Conservation (phyloP, 2,329 filamentous ascomycete species). For the Hysterium pulicare region DNA sequence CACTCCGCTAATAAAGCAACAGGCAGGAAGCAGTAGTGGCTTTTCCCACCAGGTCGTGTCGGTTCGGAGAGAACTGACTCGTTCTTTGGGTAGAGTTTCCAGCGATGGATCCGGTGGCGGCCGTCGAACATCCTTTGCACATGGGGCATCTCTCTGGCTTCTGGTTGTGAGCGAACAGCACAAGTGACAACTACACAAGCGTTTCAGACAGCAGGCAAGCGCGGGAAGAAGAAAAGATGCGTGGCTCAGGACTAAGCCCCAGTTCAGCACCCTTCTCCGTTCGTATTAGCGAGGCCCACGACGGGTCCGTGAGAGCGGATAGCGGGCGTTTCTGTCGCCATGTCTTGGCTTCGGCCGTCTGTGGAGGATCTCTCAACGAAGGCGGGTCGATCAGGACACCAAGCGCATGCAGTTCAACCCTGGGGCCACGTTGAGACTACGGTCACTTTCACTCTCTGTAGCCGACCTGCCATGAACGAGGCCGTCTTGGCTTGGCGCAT, state of each 20-base stretch:
- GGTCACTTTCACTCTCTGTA: conserved; percentile 15
- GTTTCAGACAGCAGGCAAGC: conserved; percentile 34
- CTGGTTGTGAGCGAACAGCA: too few relatives aligned
- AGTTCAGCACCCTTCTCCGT: conserved; percentile 30
- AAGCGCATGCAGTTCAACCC: conserved; percentile 39
- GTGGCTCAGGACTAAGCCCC: conserved; percentile 25
- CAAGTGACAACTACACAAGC: conserved; percentile 4
- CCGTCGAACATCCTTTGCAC: not conserved
- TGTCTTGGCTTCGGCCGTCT: conserved; percentile 33
- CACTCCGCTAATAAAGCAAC: too few relatives aligned
- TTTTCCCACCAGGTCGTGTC: too few relatives aligned
- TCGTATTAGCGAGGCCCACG: conserved; percentile 23
- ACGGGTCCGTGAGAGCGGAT: conserved; percentile 27
- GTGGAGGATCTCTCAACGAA: conserved; percentile 34
- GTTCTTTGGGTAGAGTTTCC: not conserved
- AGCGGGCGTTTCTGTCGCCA: conserved; percentile 30
- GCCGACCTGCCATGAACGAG: conserved; percentile 2
- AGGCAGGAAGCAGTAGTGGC: too few relatives aligned
- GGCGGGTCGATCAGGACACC: conserved; percentile 38
- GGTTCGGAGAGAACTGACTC: not conserved
- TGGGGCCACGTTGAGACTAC: conserved; percentile 36
- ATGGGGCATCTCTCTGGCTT: not conserved
- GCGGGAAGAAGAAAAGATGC: conserved; percentile 22
- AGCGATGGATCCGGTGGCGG: not conserved
- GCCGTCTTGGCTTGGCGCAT: not conserved